Evolutionary conservation across 2,329 filamentous ascomycete species (phyloP).

Genomic region (Fusarium transvaalense): DNA sequence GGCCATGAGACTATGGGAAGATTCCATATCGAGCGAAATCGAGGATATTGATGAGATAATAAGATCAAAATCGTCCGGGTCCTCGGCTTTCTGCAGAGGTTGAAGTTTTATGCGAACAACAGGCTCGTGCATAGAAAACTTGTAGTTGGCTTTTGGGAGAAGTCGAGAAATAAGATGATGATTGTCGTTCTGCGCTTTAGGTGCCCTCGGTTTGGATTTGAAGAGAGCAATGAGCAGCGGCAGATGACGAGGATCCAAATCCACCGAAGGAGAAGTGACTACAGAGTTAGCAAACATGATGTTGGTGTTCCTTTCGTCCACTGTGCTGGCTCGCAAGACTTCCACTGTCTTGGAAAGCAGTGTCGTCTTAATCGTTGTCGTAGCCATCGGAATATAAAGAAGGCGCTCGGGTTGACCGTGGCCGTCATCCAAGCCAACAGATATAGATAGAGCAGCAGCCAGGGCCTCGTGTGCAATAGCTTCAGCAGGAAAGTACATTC

Average conservation of each 20-base stretch:
- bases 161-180: conserved; percentile 86
- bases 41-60: conserved; percentile 96
- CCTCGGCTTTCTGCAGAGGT: conserved; percentile 73
- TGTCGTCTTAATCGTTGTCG: conserved; percentile 93
- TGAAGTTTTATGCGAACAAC: conserved; percentile 91
- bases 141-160: conserved; percentile 92
- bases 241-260: conserved; percentile 91
- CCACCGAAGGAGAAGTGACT: conserved; percentile 93
- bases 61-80: conserved; percentile 88
- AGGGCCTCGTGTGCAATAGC: conserved; percentile 96
- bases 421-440: conserved; percentile 92
- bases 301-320: conserved; percentile 91
- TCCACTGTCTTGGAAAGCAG: conserved; percentile 94
- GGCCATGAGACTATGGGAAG: conserved; percentile 88
- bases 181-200: conserved; percentile 57
- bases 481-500: conserved; percentile 96
- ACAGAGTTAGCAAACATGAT: conserved; percentile 97
- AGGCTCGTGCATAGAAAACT: conserved; percentile 96
- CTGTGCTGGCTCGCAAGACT: conserved; percentile 76
- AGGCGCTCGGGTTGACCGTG: conserved; percentile 86
- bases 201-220: conserved; percentile 63
- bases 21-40: conserved; percentile 91
- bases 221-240: conserved; percentile 85
- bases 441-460: conserved; percentile 90
- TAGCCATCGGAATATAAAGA: conserved; percentile 96